Evolutionary conservation across 306 rosid species (phyloP).

Genomic region (Adenanthera pavonina): DNA sequence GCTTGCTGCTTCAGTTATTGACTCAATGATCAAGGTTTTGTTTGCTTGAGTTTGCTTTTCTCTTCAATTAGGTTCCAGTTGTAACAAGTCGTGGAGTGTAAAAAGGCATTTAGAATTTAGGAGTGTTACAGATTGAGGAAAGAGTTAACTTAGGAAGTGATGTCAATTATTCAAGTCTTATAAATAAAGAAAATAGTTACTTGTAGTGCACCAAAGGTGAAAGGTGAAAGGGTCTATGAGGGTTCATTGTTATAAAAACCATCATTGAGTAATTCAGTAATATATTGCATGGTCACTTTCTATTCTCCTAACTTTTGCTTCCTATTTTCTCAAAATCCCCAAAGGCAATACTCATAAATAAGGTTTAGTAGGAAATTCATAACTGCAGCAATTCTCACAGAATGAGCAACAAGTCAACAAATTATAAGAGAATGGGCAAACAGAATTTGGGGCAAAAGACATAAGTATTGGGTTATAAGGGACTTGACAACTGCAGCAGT

Average conservation of each 20-base stretch:
- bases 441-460: background rate
- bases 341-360: background rate
- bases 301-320: background rate
- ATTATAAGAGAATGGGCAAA: background rate
- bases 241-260: background rate
- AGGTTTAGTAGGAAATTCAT: background rate
- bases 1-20: background rate
- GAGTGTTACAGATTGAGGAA: background rate
- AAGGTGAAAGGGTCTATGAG: background rate
- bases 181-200: background rate
- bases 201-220: background rate
- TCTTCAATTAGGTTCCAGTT: background rate
- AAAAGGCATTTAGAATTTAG: background rate
- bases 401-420: constrained; percentile 5
- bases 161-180: background rate
- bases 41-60: background rate
- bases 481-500: constrained; percentile 7
- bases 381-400: background rate
- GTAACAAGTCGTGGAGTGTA: background rate
- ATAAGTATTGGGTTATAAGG: constrained; percentile 2
- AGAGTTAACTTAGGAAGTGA: background rate
- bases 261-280: background rate
- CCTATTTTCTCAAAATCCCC: background rate
- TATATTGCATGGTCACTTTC: background rate
- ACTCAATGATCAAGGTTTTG: background rate